Conservation (phyloP, 805 yeast species). For the Starmerella bacillaris region DNA sequence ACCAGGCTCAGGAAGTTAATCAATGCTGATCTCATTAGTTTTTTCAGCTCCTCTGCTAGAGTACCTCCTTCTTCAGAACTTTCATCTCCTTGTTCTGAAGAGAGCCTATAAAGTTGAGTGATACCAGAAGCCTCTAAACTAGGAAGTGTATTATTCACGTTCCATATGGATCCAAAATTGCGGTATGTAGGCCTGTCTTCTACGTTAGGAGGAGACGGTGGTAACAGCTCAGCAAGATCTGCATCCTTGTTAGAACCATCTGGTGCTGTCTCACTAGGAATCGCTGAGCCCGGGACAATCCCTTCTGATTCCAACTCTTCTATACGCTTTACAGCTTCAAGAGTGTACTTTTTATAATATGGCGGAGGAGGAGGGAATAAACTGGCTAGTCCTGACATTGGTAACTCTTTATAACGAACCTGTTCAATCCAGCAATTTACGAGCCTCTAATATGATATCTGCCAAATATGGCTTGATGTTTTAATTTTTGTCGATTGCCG, state of each 20-base stretch:
- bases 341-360: conserved; percentile 53
- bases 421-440: too few species aligned
- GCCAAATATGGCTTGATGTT: too few species aligned
- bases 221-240: conserved; percentile 17
- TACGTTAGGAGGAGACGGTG: conserved; percentile 21
- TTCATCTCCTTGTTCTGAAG: conserved; percentile 17
- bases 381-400: conserved; percentile 35
- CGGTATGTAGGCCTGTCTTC: conserved; percentile 38
- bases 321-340: conserved; percentile 13
- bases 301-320: conserved; percentile 1
- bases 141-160: conserved; percentile 53
- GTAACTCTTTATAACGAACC: too few species aligned
- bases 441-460: too few species aligned
- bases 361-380: conserved; percentile 93
- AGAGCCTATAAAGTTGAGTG: conserved; percentile 39
- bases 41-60: conserved; percentile 43
- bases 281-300: too few species aligned
- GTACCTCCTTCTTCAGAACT: conserved; percentile 6
- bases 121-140: conserved; percentile 62
- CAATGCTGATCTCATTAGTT: conserved; percentile 57
- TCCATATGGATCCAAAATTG: conserved; percentile 86
- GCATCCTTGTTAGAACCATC: conserved; percentile 3
- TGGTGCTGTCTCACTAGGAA: too few species aligned
- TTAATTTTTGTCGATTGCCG: too few species aligned
- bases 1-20: conserved; percentile 67